Percentiles rank a stretch among this genome's conserved stretches.
These are phyloP conservation scores for Trichothecium sympodiale DNA, from an alignment of 2,329 filamentous ascomycete species.

Conservation along the genomic window DNA sequence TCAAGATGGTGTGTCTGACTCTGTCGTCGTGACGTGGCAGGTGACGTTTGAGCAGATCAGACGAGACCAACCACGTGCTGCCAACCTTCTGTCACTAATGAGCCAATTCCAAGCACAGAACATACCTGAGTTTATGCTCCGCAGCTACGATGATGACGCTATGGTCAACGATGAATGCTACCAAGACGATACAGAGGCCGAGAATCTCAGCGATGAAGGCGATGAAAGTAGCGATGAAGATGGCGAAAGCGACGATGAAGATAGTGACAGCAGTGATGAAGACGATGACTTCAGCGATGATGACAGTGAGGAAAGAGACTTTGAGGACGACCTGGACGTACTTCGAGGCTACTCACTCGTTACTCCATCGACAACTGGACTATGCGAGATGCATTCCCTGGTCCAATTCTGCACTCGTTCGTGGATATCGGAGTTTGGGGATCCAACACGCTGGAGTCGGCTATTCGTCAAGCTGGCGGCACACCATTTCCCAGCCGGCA, in stretches of 20 bases:
- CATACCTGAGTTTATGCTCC: constrained; percentile 22
- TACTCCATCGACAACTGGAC: background rate
- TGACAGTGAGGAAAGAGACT: constrained; percentile 1
- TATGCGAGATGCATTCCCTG: constrained; percentile 11
- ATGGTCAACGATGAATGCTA: no score
- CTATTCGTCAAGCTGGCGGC: constrained; percentile 6
- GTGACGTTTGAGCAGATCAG: constrained; percentile 22
- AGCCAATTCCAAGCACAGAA: constrained; percentile 31
- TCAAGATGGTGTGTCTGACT: constrained; percentile 10
- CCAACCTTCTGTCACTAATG: constrained; percentile 32
- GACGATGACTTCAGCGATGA: no score
- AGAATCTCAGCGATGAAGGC: background rate
- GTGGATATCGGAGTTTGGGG: constrained; percentile 9
- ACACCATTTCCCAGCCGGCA: constrained; percentile 6
- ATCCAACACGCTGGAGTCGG: constrained; percentile 3
- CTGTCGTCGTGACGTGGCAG: constrained; percentile 16
- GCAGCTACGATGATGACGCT: no score
- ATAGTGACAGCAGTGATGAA: background rate
- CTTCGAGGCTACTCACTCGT: constrained; percentile 11
- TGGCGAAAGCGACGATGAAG: no score
- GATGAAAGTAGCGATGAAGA: background rate
- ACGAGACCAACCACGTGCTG: constrained; percentile 17
- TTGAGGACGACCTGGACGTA: constrained; percentile 8
- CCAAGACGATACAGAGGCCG: background rate
- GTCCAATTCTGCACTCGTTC: constrained; percentile 12